A percentile compares a stretch with the other conserved stretches of the same genome.
phyloP scores from a whole-genome alignment of 2,329 filamentous ascomycete genomes.

The Phialophora verrucosa region DNA sequence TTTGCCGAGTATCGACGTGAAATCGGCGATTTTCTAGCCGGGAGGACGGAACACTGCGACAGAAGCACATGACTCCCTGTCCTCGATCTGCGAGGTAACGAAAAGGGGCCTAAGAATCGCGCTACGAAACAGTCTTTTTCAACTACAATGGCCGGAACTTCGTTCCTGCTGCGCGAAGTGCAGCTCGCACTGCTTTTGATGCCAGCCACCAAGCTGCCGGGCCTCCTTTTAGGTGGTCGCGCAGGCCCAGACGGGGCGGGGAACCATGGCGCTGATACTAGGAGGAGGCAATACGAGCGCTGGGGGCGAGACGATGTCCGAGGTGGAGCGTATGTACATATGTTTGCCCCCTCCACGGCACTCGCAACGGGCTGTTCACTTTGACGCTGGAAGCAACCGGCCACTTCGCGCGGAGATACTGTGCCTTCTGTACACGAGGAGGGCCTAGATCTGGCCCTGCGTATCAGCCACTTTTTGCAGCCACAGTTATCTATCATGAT shows the following conservation, averaged over 20 bases:
- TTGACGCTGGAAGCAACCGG: neutral
- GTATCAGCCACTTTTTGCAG: neutral
- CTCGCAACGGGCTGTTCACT: neutral
- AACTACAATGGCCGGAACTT: conserved; percentile 1
- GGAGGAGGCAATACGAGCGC: neutral
- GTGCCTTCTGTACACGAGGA: neutral
- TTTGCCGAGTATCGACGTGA: neutral
- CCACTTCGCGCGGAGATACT: neutral
- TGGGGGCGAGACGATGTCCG: neutral
- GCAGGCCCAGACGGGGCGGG: no score
- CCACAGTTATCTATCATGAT: neutral
- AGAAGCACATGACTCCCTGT: neutral
- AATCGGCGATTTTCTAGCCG: neutral
- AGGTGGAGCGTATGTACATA: neutral
- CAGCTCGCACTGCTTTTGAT: neutral
- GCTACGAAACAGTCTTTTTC: conserved; percentile 10
- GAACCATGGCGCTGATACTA: neutral
- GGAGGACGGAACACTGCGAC: neutral
- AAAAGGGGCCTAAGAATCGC: neutral
- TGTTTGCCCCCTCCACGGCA: neutral
- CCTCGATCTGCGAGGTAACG: neutral
- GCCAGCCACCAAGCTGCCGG: neutral
- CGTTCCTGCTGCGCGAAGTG: neutral
- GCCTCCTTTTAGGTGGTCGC: no score
- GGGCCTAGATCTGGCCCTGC: neutral